Percentiles rank a stretch among this genome's conserved stretches.
Evolutionary conservation across 2,329 filamentous ascomycete species (phyloP).

Genomic region (Xylariomycetidae sp.): DNA sequence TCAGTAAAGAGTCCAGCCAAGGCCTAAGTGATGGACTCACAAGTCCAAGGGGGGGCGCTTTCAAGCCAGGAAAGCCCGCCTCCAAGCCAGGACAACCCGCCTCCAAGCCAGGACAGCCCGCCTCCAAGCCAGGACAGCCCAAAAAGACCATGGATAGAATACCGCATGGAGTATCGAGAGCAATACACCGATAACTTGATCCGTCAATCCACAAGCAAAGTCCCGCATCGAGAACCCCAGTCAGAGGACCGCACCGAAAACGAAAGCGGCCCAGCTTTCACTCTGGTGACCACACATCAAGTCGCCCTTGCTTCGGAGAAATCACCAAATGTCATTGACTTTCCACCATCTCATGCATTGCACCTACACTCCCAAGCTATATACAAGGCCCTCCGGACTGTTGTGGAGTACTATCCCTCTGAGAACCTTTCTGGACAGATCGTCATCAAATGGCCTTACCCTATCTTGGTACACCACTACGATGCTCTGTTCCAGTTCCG

Average conservation of each 20-base stretch:
- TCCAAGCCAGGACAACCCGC: neutral
- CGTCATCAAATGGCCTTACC: slow-evolving; percentile 16
- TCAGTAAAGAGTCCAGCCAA: too few relatives aligned
- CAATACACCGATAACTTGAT: slow-evolving; percentile 3
- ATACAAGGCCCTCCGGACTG: slow-evolving; percentile 18
- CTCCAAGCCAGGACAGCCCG: neutral
- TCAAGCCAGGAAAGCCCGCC: neutral
- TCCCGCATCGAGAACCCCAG: neutral
- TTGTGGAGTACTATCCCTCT: slow-evolving; percentile 22
- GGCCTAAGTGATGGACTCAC: too few relatives aligned
- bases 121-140: neutral
- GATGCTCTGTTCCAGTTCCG: slow-evolving; percentile 15
- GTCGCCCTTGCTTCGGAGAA: neutral
- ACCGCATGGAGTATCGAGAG: slow-evolving; percentile 5
- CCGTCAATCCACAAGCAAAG: slow-evolving; percentile 1
- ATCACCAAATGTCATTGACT: neutral
- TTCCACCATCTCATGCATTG: slow-evolving; percentile 12
- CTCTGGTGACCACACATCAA: slow-evolving; percentile 6
- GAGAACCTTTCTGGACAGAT: slow-evolving; percentile 16
- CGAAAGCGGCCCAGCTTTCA: slow-evolving; percentile 3
- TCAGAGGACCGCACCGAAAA: neutral
- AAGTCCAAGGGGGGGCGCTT: too few relatives aligned
- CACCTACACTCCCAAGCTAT: slow-evolving; percentile 17
- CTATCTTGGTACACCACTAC: slow-evolving; percentile 23
- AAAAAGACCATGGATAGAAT: slow-evolving; percentile 5